phyloP scores from a whole-genome alignment of 1,284 basidiomycete genomes.

The Trichosporon sp. region DNA sequence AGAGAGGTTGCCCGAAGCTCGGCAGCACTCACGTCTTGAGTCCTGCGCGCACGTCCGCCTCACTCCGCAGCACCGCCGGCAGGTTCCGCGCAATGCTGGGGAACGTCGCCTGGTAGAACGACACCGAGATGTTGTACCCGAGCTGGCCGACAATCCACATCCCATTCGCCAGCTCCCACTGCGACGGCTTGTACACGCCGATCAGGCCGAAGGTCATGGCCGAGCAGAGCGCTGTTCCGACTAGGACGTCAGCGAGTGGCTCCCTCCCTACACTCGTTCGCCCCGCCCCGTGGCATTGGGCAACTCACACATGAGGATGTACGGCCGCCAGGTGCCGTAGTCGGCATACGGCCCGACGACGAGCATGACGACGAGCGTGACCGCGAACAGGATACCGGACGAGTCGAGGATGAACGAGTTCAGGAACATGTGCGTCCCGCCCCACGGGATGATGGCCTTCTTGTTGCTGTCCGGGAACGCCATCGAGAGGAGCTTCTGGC shows the following conservation, averaged over 20 bases:
- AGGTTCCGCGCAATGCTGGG: slow-evolving; percentile 19
- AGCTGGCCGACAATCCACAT: slow-evolving; percentile 17
- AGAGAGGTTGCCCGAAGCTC: neutral
- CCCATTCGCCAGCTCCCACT: slow-evolving; percentile 21
- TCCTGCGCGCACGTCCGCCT: slow-evolving; percentile 15
- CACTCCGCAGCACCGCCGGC: slow-evolving; percentile 18
- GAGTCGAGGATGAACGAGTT: slow-evolving; percentile 23
- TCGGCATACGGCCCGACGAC: slow-evolving; percentile 21
- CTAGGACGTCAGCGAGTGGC: neutral
- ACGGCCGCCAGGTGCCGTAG: slow-evolving; percentile 24
- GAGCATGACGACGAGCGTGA: slow-evolving; percentile 17
- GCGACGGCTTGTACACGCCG: slow-evolving; percentile 12
- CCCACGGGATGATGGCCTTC: slow-evolving; percentile 11
- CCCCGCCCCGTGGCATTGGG: no score
- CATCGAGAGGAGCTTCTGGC: slow-evolving; percentile 5
- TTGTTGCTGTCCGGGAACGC: slow-evolving; percentile 5
- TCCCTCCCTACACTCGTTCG: no score
- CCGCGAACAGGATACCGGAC: slow-evolving; percentile 24
- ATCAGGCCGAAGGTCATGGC: slow-evolving; percentile 12
- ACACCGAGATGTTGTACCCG: slow-evolving; percentile 10
- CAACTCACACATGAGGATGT: slow-evolving; percentile 19
- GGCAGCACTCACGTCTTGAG: slow-evolving; percentile 12
- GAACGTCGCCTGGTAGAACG: slow-evolving; percentile 23
- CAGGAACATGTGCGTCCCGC: slow-evolving; percentile 6
- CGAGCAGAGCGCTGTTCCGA: neutral